Base-by-base conservation (phyloP, 164 flowering plant species). In the Nymphaea thermarum region DNA sequence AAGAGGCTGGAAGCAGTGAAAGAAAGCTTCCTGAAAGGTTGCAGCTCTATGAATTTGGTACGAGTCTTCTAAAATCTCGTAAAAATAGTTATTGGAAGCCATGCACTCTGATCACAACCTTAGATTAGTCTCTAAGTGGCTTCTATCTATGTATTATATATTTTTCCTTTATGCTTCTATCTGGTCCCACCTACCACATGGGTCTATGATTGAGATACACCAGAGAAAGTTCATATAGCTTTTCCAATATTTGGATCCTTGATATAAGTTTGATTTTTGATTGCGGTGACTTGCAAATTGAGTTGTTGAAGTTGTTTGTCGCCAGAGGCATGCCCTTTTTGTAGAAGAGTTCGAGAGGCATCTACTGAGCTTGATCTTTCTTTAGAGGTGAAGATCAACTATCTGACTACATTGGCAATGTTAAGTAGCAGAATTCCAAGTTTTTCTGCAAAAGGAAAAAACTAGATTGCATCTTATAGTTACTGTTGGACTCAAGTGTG, bases 291-390 rank as follows among this genome's bases (percentile, higher is more conserved):
- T 72, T 67, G 45, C 59, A 42, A 67, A 60, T 53, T 51, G 59
- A 70, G 36, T 25, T 69, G 55, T 53, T 75, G 69, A 66, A 64
- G 2, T 76, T 68, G 70, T 63, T 73, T 76, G 47, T 78, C 78
- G 76, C 81, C 95, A 89, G 95, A 89, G 83, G 91, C 95, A 72
- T 89, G 95, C 82, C 95, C 95, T 57, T 86, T 89, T 75, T 89
- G 95, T 75, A 80, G 95, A 76, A 84, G 95, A 74, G 91, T 86
- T 75, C 77, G 95, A 66, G 95, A 88, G 71, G 91, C 91, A 64
- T 62, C 86, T 71, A 88, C 95, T 10, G 95, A 88, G 80, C 85
- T 88, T 68, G 91, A 88, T 77, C 87, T 89, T 67, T 82, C 87
- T 71, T 86, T 76, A 42, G 91, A 89, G 86, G 95, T 89, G 71